phyloP scores from a whole-genome alignment of 2,329 filamentous ascomycete genomes.

The Nemania bipapillata region DNA sequence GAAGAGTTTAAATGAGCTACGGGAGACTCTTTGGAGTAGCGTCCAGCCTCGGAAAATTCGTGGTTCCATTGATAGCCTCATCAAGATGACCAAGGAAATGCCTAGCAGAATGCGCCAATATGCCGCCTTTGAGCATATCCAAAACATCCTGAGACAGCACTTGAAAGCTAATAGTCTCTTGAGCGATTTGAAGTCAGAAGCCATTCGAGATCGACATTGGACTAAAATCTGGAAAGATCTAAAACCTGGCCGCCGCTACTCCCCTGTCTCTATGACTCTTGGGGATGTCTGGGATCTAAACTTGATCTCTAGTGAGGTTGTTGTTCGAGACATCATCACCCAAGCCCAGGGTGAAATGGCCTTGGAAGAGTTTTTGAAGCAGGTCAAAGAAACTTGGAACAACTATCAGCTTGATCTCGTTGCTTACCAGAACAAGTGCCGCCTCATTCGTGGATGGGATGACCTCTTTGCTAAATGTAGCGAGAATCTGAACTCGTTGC shows the following conservation, averaged over 20 bases:
- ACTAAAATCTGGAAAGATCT: constrained; percentile 96
- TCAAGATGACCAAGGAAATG: constrained; percentile 99
- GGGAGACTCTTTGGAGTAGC: constrained; percentile 92
- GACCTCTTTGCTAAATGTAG: constrained; percentile 98
- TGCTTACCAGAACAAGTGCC: constrained; percentile 97
- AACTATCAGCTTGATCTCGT: constrained; percentile 94
- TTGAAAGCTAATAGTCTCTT: constrained; percentile 91
- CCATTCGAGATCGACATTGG: constrained; percentile 96
- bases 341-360: constrained; percentile 99
- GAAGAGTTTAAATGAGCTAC: constrained; percentile 92
- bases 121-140: constrained; percentile 98
- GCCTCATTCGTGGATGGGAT: constrained; percentile 96
- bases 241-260: constrained; percentile 92
- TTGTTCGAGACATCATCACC: constrained; percentile 91
- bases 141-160: constrained; percentile 85
- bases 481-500: constrained; percentile 95
- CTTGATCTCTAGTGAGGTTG: constrained; percentile 82
- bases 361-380: constrained; percentile 94
- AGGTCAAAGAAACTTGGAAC: constrained; percentile 96
- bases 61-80: constrained; percentile 85
- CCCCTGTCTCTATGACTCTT: constrained; percentile 92
- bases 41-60: constrained; percentile 94
- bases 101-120: constrained; percentile 99
- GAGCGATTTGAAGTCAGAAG: constrained; percentile 92
- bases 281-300: constrained; percentile 99